Base-by-base conservation (phyloP, 2,329 filamentous ascomycete species). In the Claviceps monticola region DNA sequence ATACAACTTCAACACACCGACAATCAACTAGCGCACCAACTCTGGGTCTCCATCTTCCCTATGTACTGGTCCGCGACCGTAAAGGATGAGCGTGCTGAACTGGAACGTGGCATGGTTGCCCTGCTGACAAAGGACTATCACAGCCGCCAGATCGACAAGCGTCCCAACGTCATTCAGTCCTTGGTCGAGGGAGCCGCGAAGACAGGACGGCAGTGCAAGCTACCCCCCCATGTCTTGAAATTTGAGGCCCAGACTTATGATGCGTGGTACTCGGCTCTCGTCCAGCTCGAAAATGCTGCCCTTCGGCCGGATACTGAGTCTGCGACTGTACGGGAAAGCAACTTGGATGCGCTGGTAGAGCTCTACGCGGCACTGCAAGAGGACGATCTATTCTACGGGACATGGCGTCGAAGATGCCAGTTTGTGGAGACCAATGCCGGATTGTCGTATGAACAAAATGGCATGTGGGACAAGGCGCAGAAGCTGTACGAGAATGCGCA, bases 401-500 rank as follows among this genome's bases (percentile, higher is more conserved):
- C 90, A 0, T 98, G 93, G 93, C 83, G 93, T 54, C 82, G 93
- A 52, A 83, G 93, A 46, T 95, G 90, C 65, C 88, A 95, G 58
- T 98, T 95, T 62, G 86, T 98, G 5, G 94, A 98, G 72, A 97
- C 90, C 8, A 99, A 98, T 63, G 88, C 93, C 14, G 93, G 90
- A 1, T 74, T 99, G 7, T 98, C 93, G 0, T 98, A 96, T 60
- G 94, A 99, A 70, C 94, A 99, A 65, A 95, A 95, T 60, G 93
- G 93, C 47, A 95, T 97, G 80, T 98, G 93, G 94, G 93, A 98
- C 61, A 97, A 97, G 69, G 90, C 94, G 1, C 94, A 98, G 69
- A 86, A 87, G 62, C 84, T 96, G 72, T 98, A 97, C 66, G 93
- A 99, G 67, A 84, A 84, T 52, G 93, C 94, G 0, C 94, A 98